A percentile compares a stretch with the other conserved stretches of the same genome.
phyloP scores from a whole-genome alignment of 164 flowering plant species.

The Taxillus chinensis region DNA sequence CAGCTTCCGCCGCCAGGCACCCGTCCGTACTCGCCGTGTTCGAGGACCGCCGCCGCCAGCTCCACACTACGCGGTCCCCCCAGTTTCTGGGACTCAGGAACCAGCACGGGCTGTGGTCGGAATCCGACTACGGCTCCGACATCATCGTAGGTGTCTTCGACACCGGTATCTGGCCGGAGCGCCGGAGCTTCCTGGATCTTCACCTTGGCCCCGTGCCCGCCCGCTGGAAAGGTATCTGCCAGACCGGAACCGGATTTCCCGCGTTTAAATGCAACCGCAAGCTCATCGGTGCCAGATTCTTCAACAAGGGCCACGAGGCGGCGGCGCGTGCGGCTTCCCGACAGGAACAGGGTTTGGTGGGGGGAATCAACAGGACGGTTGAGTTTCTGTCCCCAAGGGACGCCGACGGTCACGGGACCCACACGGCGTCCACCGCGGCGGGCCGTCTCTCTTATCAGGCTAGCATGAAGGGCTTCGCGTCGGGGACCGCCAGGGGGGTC shows the following conservation, averaged over 20 bases:
- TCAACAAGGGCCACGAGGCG: conserved; percentile 69
- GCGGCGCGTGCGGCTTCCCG: conserved; percentile 25
- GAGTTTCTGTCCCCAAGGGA: conserved; percentile 85
- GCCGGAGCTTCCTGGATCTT: conserved; percentile 70
- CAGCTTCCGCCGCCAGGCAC: conserved; percentile 24
- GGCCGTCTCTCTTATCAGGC: conserved; percentile 67
- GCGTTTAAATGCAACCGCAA: conserved; percentile 54
- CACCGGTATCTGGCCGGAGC: conserved; percentile 94
- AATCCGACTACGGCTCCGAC: conserved; percentile 86
- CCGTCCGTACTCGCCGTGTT: conserved; percentile 68
- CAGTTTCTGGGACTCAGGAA: conserved; percentile 80
- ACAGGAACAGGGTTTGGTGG: not conserved
- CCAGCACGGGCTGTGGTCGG: conserved; percentile 88
- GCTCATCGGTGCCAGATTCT: conserved; percentile 76
- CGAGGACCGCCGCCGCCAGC: conserved; percentile 61
- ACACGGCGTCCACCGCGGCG: conserved; percentile 93
- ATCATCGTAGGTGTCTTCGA: conserved; percentile 82
- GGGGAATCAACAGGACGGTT: conserved; percentile 32
- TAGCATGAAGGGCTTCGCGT: conserved; percentile 70
- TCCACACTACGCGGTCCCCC: conserved; percentile 98
- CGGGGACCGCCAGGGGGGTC: conserved; percentile 88
- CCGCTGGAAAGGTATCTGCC: conserved; percentile 72
- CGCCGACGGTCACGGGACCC: conserved; percentile 96
- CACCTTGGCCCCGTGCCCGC: conserved; percentile 70
- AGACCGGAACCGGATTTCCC: conserved; percentile 43